Evolutionary conservation across 2,329 filamentous ascomycete species (phyloP).

Genomic region (Orbilia blumenaviensis): DNA sequence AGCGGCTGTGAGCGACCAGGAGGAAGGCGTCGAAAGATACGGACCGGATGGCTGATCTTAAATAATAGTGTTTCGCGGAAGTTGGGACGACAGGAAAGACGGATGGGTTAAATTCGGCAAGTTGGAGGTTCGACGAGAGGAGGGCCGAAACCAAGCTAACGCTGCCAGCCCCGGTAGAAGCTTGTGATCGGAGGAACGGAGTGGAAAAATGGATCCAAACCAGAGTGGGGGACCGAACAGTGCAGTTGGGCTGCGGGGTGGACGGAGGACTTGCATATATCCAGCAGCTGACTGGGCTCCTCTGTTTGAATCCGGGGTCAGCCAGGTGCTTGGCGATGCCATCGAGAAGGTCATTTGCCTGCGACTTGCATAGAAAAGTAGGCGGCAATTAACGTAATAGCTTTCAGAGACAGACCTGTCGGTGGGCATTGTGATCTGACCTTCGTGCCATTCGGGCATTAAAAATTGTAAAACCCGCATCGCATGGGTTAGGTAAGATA

Average conservation of each 20-base stretch:
- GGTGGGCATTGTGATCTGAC: background rate
- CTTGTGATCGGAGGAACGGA: constrained; percentile 55
- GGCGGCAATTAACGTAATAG: constrained; percentile 29
- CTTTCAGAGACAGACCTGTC: background rate
- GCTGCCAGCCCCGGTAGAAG: constrained; percentile 10
- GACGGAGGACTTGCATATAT: constrained; percentile 36
- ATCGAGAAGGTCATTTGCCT: constrained; percentile 47
- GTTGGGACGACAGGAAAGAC: constrained; percentile 22
- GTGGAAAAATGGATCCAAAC: constrained; percentile 43
- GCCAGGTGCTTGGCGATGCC: constrained; percentile 30
- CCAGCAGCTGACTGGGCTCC: constrained; percentile 28
- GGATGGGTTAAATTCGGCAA: constrained; percentile 51
- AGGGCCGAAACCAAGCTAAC: constrained; percentile 43
- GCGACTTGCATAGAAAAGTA: background rate
- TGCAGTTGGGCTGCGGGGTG: constrained; percentile 21
- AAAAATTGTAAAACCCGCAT: too few species aligned
- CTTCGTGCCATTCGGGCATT: background rate
- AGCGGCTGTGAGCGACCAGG: constrained; percentile 34
- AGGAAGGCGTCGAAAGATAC: constrained; percentile 36
- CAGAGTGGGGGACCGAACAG: constrained; percentile 21
- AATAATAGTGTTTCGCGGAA: constrained; percentile 33
- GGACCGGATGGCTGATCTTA: constrained; percentile 45
- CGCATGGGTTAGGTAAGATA: too few species aligned
- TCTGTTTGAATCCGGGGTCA: constrained; percentile 30
- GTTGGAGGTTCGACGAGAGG: constrained; percentile 29